Conservation (phyloP, 441 rosid genomes). For the Populus tomentosa region DNA sequence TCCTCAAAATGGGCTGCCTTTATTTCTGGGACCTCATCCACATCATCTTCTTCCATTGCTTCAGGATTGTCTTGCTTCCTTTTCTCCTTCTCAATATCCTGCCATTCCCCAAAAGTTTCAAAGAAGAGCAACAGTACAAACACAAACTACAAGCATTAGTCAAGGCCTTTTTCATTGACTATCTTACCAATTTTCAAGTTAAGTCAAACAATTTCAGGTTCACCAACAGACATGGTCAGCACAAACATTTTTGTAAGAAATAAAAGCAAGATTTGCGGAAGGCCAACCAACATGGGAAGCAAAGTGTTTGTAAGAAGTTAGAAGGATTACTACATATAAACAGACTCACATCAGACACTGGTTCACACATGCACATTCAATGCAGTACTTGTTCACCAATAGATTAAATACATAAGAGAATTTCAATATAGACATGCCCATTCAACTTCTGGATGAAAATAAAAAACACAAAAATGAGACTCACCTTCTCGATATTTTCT, state of each 20-base stretch:
- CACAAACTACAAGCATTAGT: not conserved
- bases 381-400: not conserved
- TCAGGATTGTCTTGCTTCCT: slow-evolving; percentile 43
- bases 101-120: slow-evolving; percentile 4
- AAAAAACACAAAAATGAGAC: not conserved
- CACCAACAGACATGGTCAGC: not conserved
- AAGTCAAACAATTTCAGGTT: not conserved
- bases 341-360: not conserved
- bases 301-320: not conserved
- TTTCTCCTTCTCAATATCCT: slow-evolving; percentile 55
- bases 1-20: slow-evolving; percentile 59
- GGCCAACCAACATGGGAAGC: not conserved
- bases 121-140: not conserved
- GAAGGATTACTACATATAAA: not conserved
- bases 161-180: not conserved
- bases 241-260: not conserved
- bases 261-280: not conserved
- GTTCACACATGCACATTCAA: not conserved
- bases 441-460: not conserved
- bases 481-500: slow-evolving; percentile 57
- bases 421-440: not conserved
- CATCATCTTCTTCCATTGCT: slow-evolving; percentile 55
- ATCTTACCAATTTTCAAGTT: not conserved
- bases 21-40: slow-evolving; percentile 47
- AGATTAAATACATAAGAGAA: not conserved